These are phyloP conservation scores for Calonectria pseudoreteaudii DNA, from an alignment of 2,329 filamentous ascomycete genomes.

Conservation along the genomic window DNA sequence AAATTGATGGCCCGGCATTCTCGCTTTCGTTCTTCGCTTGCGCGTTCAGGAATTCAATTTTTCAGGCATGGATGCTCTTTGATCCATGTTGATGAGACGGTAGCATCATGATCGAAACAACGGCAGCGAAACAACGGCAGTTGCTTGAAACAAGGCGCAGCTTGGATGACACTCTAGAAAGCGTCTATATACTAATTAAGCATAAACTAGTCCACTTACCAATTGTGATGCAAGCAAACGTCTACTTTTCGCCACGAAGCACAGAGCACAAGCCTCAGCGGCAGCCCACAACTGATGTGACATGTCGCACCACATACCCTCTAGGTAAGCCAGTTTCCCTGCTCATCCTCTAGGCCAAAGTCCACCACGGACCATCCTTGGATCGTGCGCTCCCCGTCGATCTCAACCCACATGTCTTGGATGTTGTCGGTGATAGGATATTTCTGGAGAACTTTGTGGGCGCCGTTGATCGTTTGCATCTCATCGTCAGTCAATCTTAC, in stretches of 20 bases:
- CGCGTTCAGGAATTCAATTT: neutral
- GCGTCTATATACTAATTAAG: neutral
- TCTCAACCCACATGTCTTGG: neutral
- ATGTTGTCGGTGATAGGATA: neutral
- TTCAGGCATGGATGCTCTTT: neutral
- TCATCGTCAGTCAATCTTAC: constrained; percentile 2
- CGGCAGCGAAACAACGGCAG: neutral
- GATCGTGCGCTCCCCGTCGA: constrained; percentile 13
- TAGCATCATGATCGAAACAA: neutral
- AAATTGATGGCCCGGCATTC: neutral
- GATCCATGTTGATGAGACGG: neutral
- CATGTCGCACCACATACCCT: neutral
- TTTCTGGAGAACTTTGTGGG: constrained; percentile 5
- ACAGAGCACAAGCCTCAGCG: neutral
- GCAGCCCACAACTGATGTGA: neutral
- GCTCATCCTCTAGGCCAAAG: constrained; percentile 20
- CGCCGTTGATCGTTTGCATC: constrained; percentile 1
- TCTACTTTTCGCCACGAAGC: neutral
- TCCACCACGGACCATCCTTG: constrained; percentile 20
- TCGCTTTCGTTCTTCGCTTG: neutral
- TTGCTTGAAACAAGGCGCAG: neutral
- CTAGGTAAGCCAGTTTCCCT: constrained; percentile 18
- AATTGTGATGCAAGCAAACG: neutral
- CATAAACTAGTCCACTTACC: neutral
- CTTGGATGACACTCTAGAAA: neutral